phyloP scores from a whole-genome alignment of 2,329 filamentous ascomycete species.

The Aaosphaeria arxii region DNA sequence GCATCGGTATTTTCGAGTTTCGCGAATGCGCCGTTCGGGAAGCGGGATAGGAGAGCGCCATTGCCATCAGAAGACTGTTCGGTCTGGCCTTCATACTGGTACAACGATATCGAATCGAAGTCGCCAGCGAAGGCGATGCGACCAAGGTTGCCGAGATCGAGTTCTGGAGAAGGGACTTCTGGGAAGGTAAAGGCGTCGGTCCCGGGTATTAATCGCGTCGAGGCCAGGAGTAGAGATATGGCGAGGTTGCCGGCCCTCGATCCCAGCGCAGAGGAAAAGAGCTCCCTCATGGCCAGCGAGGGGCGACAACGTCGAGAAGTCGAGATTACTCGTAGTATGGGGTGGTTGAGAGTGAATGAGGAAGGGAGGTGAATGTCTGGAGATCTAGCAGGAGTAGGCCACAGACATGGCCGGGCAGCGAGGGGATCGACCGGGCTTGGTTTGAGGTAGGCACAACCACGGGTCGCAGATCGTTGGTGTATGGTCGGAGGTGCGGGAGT shows the following conservation, averaged over 20 bases:
- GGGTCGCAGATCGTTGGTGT: not conserved
- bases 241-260: constrained; percentile 36
- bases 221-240: constrained; percentile 32
- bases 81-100: constrained; percentile 77
- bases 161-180: constrained; percentile 63
- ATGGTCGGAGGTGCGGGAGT: not conserved
- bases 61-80: constrained; percentile 66
- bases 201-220: constrained; percentile 11
- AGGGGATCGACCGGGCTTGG: constrained; percentile 5
- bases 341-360: not conserved
- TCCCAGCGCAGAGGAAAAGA: constrained; percentile 35
- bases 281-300: constrained; percentile 33
- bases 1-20: constrained; percentile 75
- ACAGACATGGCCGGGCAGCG: constrained; percentile 12
- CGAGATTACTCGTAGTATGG: constrained; percentile 2
- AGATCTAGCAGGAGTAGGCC: constrained; percentile 12
- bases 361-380: not conserved
- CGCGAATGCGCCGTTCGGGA: constrained; percentile 82
- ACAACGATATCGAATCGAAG: constrained; percentile 88
- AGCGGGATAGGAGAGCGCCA: constrained; percentile 74
- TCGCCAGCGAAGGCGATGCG: constrained; percentile 83
- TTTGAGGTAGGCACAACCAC: constrained; percentile 3
- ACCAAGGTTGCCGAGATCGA: constrained; percentile 77
- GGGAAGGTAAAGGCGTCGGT: constrained; percentile 51
- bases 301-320: constrained; percentile 15